A percentile compares a stretch with the other conserved stretches of the same genome.
These are phyloP conservation scores for Acanthamoeba triangularis DNA, from an alignment of 208 protist genomes.

Conservation along the genomic window DNA sequence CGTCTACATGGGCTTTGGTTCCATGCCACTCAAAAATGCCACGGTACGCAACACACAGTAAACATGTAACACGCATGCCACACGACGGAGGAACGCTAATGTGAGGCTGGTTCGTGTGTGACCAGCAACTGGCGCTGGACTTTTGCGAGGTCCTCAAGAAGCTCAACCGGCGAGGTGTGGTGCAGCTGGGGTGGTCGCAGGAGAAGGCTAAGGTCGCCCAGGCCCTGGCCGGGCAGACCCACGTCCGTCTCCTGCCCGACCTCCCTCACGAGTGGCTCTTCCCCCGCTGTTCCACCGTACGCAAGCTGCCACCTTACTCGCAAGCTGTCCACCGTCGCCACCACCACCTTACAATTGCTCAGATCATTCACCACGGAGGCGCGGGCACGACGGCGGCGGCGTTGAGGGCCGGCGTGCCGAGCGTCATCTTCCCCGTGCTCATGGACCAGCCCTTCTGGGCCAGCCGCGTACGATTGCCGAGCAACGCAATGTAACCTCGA, in stretches of 20 bases:
- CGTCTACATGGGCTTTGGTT: constrained; percentile 87
- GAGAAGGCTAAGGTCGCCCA: constrained; percentile 1
- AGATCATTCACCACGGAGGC: constrained; percentile 86
- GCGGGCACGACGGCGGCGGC: constrained; percentile 83
- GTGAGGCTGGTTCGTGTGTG: background rate
- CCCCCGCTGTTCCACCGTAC: constrained; percentile 59
- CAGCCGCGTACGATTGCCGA: background rate
- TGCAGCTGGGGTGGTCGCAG: constrained; percentile 77
- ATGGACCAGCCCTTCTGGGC: constrained; percentile 88
- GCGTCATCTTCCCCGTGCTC: constrained; percentile 85
- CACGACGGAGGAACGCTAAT: no score
- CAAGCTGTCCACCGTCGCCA: background rate
- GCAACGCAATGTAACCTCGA: no score
- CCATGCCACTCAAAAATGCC: constrained; percentile 81
- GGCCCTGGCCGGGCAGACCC: background rate
- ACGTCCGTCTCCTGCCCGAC: constrained; percentile 50
- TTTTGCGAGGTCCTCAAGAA: constrained; percentile 71
- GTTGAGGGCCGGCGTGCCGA: constrained; percentile 74
- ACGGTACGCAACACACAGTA: background rate
- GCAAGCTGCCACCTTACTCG: background rate
- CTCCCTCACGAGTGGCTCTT: constrained; percentile 85
- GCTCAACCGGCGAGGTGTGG: constrained; percentile 71
- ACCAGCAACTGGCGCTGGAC: constrained; percentile 45
- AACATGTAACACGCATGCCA: background rate
- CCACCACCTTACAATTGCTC: background rate